A percentile compares a stretch with the other conserved stretches of the same genome.
Evolutionary conservation across 164 flowering plant genomes (phyloP).

Genomic region (Aristolochia fimbriata): DNA sequence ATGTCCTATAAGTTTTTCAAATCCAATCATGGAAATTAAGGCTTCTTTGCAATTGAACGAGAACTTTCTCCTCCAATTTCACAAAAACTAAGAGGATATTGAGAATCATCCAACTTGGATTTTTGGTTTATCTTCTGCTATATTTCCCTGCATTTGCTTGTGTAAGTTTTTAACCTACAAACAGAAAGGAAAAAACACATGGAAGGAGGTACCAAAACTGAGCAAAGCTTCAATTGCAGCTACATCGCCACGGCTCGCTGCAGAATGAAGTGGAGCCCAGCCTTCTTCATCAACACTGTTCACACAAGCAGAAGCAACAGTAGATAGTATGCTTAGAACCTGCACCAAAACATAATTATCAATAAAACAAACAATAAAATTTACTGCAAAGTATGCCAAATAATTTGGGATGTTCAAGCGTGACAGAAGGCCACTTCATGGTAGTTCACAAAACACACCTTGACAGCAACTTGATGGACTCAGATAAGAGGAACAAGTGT

Average conservation of each 20-base stretch:
- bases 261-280: slow-evolving; percentile 93
- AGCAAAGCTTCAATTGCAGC: slow-evolving; percentile 56
- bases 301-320: slow-evolving; percentile 38
- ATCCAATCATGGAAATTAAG: no score
- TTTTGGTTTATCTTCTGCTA: no score
- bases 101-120: no score
- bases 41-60: no score
- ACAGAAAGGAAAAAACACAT: not conserved
- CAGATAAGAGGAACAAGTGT: not conserved
- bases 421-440: not conserved
- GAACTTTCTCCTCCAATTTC: no score
- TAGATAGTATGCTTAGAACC: slow-evolving; percentile 49
- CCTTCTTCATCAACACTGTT: slow-evolving; percentile 86
- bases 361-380: not conserved
- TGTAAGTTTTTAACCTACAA: no score
- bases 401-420: not conserved
- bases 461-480: not conserved
- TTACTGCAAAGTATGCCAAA: not conserved
- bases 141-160: no score
- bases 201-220: slow-evolving; percentile 30
- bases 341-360: slow-evolving; percentile 10
- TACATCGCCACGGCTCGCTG: slow-evolving; percentile 73
- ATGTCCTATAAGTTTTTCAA: no score
- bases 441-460: no score
- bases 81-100: no score